phyloP scores from a whole-genome alignment of 192 early-diverging fungal species.

The Spizellomyces punctatus region DNA sequence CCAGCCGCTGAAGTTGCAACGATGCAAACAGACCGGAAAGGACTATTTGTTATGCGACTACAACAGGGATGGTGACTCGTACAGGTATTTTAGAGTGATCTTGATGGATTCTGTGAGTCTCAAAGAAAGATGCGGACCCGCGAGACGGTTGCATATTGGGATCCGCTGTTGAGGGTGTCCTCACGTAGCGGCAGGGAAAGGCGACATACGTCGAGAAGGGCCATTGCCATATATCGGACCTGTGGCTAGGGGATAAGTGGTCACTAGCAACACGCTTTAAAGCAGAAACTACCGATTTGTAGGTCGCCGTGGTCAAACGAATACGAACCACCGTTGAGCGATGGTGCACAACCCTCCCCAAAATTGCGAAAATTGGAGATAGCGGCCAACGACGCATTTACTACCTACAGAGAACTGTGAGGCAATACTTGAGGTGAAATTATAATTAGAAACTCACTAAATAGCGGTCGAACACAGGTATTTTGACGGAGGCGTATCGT shows the following conservation, averaged over 20 bases:
- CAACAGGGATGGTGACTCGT: slow-evolving; percentile 94
- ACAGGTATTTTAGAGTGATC: slow-evolving; percentile 58
- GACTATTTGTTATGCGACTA: slow-evolving; percentile 94
- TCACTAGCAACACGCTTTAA: too few relatives aligned
- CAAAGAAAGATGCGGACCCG: background rate
- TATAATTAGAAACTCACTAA: slow-evolving; percentile 6
- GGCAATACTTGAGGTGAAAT: background rate
- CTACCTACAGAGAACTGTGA: slow-evolving; percentile 92
- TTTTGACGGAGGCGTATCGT: slow-evolving; percentile 94
- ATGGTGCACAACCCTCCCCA: slow-evolving; percentile 76
- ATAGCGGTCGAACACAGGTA: slow-evolving; percentile 47
- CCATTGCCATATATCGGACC: too few relatives aligned
- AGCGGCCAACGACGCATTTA: slow-evolving; percentile 93
- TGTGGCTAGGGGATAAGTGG: too few relatives aligned
- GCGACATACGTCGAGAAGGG: too few relatives aligned
- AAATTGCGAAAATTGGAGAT: slow-evolving; percentile 87
- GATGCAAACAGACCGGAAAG: slow-evolving; percentile 68
- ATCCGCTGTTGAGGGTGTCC: too few relatives aligned
- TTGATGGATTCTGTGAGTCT: background rate
- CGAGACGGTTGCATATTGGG: too few relatives aligned
- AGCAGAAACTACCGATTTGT: background rate
- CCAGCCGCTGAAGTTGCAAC: slow-evolving; percentile 83
- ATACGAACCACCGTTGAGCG: slow-evolving; percentile 79
- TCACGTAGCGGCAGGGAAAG: too few relatives aligned
- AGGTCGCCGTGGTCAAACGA: slow-evolving; percentile 97